Evolutionary conservation across 805 yeast genomes (phyloP), one percentile per base, ranked within the genome.

Genomic region (Myxozyma nipponensis): DNA sequence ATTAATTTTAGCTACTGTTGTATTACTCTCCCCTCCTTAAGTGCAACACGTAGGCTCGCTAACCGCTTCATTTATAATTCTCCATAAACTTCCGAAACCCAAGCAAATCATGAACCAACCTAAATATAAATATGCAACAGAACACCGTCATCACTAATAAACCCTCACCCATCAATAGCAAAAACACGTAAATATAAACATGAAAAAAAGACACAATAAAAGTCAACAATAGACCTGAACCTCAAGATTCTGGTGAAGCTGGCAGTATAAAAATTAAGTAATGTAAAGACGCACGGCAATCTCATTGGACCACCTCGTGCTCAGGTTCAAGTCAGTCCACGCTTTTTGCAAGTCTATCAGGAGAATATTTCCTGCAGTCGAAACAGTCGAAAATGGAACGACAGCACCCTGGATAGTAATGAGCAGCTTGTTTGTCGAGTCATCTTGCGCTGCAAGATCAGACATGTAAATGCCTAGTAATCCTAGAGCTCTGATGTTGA

Each of bases 351-450:
- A 25, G 34, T 54, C 58, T n/a, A 54, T 47, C 34, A 39, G 34
- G 25, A 54, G 23, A 17, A 54, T 18, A 39, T 54, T 52, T 25
- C 48, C 53, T 2, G 35, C 44, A 9, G 53, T 36, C 17, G 50
- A 37, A 3, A 54, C 15, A 1, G 57, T 34, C 23, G 56, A 44
- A 7, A 52, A 6, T 10, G 58, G 58, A 42, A 54, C 22, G 3
- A 54, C 58, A 3, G 28, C 15, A 9, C 58, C 58, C 43, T 54
- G 58, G 21, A 54, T 52, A 7, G 58, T 54, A 19, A 54, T 44
- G 10, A 54, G 39, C 38, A 54, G 23, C 25, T 42, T 42, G 32
- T 44, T 36, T 10, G 47, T 39, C 5, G 47, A 34, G 2, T 21
- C 38, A 22, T 42, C 23, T 9, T 22, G n/a, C 6, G 18, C 17